Evolutionary conservation across 257 asterid species (phyloP).

Genomic region (Nicotiana sylvestris): DNA sequence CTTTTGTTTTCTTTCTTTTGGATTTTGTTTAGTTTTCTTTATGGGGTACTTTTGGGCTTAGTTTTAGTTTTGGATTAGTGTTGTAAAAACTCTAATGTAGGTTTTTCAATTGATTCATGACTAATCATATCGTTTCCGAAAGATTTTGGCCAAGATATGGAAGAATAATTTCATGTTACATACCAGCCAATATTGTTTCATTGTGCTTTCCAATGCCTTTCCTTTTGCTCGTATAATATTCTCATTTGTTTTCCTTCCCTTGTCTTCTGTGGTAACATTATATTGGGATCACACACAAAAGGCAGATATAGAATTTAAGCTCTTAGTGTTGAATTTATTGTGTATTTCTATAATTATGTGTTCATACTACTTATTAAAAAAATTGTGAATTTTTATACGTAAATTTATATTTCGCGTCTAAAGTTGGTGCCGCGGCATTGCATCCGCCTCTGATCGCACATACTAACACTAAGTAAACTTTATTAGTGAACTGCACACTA

Average conservation of each 20-base stretch:
- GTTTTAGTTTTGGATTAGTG: constrained; percentile 17
- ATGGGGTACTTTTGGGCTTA: constrained; percentile 12
- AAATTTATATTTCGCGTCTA: too few relatives aligned
- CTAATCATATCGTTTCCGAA: not conserved
- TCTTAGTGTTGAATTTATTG: too few relatives aligned
- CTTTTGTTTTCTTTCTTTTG: not conserved
- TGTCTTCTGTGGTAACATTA: too few relatives aligned
- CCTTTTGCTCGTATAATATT: not conserved
- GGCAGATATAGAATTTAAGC: too few relatives aligned
- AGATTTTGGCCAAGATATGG: not conserved
- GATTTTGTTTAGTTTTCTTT: not conserved
- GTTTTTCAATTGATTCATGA: constrained; percentile 13
- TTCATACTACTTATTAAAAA: too few relatives aligned
- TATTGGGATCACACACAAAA: not conserved
- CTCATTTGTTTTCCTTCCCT: not conserved
- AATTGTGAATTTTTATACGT: too few relatives aligned
- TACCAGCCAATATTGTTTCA: not conserved
- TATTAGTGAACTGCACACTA: too few relatives aligned
- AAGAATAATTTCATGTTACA: not conserved
- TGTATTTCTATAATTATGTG: too few relatives aligned
- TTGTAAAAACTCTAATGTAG: constrained; percentile 11
- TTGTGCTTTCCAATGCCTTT: not conserved
- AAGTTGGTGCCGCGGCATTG: too few relatives aligned
- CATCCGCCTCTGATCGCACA: too few relatives aligned
- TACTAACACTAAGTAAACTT: too few relatives aligned